These are phyloP conservation scores for Cyclotella sp. DNA, from an alignment of 108 stramenopile genomes.

Conservation along the genomic window DNA sequence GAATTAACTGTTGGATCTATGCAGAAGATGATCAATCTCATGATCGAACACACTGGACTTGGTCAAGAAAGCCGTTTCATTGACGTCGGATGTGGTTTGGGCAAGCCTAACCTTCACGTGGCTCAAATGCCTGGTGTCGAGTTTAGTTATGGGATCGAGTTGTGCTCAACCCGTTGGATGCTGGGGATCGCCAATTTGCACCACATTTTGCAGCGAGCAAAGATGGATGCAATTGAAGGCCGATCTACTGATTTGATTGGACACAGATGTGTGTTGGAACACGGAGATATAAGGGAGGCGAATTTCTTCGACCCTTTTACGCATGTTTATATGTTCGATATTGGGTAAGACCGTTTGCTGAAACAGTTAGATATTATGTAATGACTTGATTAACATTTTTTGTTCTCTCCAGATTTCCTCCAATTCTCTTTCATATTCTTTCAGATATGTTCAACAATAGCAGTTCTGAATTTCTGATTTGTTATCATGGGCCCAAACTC, in stretches of 20 bases:
- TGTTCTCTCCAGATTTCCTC: conserved; percentile 64
- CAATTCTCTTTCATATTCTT: conserved; percentile 66
- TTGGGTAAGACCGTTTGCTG: conserved; percentile 65
- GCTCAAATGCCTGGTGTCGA: conserved; percentile 87
- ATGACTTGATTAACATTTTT: neutral
- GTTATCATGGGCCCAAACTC: conserved; percentile 74
- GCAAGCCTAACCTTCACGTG: conserved; percentile 98
- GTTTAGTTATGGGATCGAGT: conserved; percentile 93
- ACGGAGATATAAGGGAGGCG: conserved; percentile 87
- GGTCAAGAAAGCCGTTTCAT: conserved; percentile 85
- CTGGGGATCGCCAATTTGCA: conserved; percentile 81
- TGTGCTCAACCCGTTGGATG: conserved; percentile 84
- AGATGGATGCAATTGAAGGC: conserved; percentile 25
- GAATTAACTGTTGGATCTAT: conserved; percentile 92
- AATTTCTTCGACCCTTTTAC: conserved; percentile 94
- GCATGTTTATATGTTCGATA: conserved; percentile 98
- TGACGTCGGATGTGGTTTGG: conserved; percentile 97
- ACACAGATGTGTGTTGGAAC: conserved; percentile 68
- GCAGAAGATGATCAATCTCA: conserved; percentile 87
- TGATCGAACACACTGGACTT: conserved; percentile 84
- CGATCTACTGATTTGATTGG: conserved; percentile 22
- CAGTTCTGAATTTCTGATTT: conserved; percentile 71
- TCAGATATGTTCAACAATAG: conserved; percentile 79
- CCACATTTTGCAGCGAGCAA: conserved; percentile 56
- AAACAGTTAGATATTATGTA: neutral